Evolutionary conservation across 768 basidiomycete genomes (phyloP), one percentile per base, ranked within the genome.

Genomic region (Calocera viscosa): DNA sequence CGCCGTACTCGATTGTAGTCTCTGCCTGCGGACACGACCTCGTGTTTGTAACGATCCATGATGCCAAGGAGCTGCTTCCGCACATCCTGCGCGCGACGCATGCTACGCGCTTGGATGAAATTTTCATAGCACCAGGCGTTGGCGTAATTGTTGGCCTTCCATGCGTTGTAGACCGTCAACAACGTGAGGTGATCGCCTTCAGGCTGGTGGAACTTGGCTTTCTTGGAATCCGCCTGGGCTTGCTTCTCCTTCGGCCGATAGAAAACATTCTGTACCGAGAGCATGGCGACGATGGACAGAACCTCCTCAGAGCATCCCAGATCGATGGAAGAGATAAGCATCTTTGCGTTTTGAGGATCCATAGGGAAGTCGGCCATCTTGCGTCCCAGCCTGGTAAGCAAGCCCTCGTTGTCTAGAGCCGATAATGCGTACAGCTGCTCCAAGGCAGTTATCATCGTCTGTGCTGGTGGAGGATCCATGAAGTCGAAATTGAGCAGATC

Each of bases 281-380:
- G 79, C 96, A 99, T 99, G 10, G 94, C 95, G 1, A 97, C 94
- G 65, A 98, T 89, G 1, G 92, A 95, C 43, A 99, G 77, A 70
- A 98, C 96, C 76, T 99, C 96, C 73, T 99, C 95, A 0, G 96
- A 99, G 74, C 96, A 99, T 12, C 93, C 94, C 65, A 96, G 82
- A 73, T 98, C 96, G 12, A 97, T 94, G 0, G 94, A 96, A 2
- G 93, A 92, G 74, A 98, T 98, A 63, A 99, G 78, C 94, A 96
- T 99, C 79, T 98, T 99, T 1, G 95, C 93, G 49, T 93, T 77
- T 0, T 92, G 85, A 3, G 95, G 96, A 67, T 98, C 94, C 87
- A 98, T 92, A 14, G 96, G 96, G 78, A 98, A 97, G 76, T 99
- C 96, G 1, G 96, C 95, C 96, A 99, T 98, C 78, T 99, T 98